phyloP scores from a whole-genome alignment of 1,139 yeast genomes.

The Diutina catenulata region DNA sequence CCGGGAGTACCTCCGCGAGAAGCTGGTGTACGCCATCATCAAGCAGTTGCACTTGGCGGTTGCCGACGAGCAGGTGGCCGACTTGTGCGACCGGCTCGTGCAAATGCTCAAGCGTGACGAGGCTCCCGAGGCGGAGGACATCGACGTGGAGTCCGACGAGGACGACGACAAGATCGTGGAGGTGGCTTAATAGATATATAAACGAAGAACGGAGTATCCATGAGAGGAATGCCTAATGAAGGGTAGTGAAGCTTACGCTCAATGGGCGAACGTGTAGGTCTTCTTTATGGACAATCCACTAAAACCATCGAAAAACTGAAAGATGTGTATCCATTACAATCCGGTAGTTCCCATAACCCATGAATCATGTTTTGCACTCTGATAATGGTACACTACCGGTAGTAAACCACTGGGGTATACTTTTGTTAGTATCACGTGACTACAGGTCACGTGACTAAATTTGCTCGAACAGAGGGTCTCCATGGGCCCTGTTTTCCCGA shows the following conservation, averaged over 20 bases:
- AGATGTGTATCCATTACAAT: too few species aligned
- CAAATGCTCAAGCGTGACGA: conserved; percentile 91
- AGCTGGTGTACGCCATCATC: conserved; percentile 71
- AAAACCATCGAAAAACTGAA: too few species aligned
- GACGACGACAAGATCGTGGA: conserved; percentile 41
- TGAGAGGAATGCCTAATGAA: background rate
- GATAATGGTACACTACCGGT: too few species aligned
- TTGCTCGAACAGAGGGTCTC: too few species aligned
- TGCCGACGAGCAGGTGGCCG: conserved; percentile 51
- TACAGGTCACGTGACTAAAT: too few species aligned
- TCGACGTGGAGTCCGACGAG: conserved; percentile 16
- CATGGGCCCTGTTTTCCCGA: too few species aligned
- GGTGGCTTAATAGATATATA: conserved; percentile 20
- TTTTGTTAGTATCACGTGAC: too few species aligned
- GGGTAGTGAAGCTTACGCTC: background rate
- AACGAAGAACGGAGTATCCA: background rate
- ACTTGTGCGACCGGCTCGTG: conserved; percentile 63
- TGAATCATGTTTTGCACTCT: too few species aligned
- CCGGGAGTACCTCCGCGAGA: conserved; percentile 66
- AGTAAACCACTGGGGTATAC: too few species aligned
- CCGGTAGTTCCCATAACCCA: too few species aligned
- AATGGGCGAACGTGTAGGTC: background rate
- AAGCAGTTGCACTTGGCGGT: conserved; percentile 72
- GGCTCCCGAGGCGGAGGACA: conserved; percentile 25
- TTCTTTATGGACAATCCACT: too few species aligned